Evolutionary conservation across 2,329 filamentous ascomycete genomes (phyloP).

Genomic region (Malbranchea cinnamomea): DNA sequence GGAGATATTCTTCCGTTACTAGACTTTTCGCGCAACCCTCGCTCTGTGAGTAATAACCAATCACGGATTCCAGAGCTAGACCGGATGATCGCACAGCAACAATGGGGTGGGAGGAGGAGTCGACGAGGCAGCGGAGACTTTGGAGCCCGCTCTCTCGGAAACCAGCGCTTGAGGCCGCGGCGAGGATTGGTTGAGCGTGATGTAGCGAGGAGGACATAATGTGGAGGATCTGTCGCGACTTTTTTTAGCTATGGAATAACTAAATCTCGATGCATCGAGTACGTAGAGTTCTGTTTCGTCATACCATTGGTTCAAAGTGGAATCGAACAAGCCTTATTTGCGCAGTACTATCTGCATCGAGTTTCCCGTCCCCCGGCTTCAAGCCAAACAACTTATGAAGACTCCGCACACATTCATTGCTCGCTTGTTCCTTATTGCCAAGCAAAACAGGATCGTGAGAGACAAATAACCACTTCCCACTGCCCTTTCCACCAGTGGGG

Average conservation of each 20-base stretch:
- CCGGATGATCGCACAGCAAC: conserved; percentile 78
- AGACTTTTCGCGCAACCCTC: conserved; percentile 31
- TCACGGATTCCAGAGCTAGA: conserved; percentile 63
- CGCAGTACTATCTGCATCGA: conserved; percentile 32
- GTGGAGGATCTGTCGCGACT: conserved; percentile 58
- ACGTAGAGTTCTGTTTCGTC: conserved; percentile 16
- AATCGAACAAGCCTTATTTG: conserved; percentile 50
- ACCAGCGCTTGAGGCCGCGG: conserved; percentile 63
- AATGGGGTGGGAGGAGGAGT: conserved; percentile 44
- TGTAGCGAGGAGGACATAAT: conserved; percentile 60
- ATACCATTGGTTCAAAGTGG: conserved; percentile 90
- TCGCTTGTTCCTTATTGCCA: conserved; percentile 9
- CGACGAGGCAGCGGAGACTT: conserved; percentile 40
- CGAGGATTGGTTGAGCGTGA: conserved; percentile 61
- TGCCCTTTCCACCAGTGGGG: conserved; percentile 69
- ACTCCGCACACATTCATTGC: conserved; percentile 17
- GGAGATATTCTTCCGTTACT: conserved; percentile 54
- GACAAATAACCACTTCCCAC: conserved; percentile 73
- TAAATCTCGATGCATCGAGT: too few relatives aligned
- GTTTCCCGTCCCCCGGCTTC: conserved; percentile 17
- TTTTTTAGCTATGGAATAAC: not conserved
- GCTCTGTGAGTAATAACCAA: conserved; percentile 40
- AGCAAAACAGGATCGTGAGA: conserved; percentile 69
- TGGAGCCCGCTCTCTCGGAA: conserved; percentile 79
- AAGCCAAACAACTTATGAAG: conserved; percentile 30